Evolutionary conservation across 1,284 basidiomycete genomes (phyloP), one percentile per base, ranked within the genome.

Genomic region (Cutaneotrichosporon cutaneum): DNA sequence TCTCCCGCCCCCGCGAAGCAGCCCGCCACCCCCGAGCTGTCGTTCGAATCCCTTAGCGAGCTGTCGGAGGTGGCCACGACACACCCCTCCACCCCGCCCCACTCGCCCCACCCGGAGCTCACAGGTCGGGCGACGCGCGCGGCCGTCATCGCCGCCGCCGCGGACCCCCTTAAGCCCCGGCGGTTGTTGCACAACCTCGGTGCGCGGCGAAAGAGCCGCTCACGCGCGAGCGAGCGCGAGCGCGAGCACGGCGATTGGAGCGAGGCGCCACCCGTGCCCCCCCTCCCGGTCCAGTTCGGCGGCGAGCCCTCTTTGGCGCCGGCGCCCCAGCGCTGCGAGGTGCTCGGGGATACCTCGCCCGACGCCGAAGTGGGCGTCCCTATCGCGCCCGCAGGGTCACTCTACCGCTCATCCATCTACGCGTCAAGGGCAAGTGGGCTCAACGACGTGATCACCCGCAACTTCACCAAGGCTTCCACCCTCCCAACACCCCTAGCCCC

Each of bases 121-220:
- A 27, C 27, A 4, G 48, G 13, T 4, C 48, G 48, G 27, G 27
- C 48, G 18, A 27, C 26, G 16, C 48, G 48, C 6, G 48, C 48
- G 5, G 48, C 48, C 10, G 48, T 51, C 1, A 51, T 51, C 24
- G 48, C 48, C 11, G 48, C 48, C 4, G 48, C 48, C 2, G 48
- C 48, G 2, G 48, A 51, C 48, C 48, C 48, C 9, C 22, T 54
- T 14, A 54, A 36, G 22, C 33, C 52, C 13, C 35, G 52, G n/a
- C 52, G 52, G 13, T 22, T 54, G 21, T 22, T 54, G 11, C n/a
- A 54, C 52, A 54, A 26, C 35, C 52, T 54, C 45, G 22, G 45
- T 26, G 45, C 22, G 45, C 45, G 45, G 8, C 45, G 22, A 9
- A 27, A 48, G 45, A 51, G 48, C 26, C 27, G 48, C 48, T 30